Percentiles rank a stretch among this genome's conserved stretches.
Conservation (phyloP, 1,139 yeast genomes). For the Kodamaea ohmeri region DNA sequence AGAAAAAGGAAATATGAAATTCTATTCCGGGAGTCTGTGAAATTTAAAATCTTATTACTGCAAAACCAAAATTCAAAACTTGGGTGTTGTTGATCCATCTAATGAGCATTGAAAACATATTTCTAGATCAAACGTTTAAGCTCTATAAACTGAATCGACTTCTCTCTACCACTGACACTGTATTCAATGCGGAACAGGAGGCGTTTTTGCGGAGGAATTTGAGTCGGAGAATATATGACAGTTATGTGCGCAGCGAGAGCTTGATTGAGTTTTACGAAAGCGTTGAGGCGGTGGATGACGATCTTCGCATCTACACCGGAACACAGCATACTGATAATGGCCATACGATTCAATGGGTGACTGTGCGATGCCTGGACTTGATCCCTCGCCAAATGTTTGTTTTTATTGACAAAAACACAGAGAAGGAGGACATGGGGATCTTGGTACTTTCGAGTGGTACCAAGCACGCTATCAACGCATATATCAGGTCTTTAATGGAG, state of each 20-base stretch:
- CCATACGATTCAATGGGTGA: constrained; percentile 12
- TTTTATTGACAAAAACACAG: constrained; percentile 10
- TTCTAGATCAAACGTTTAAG: constrained; percentile 17
- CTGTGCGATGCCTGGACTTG: constrained; percentile 13
- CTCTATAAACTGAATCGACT: constrained; percentile 13
- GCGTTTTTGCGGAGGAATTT: constrained; percentile 12
- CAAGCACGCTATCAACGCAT: constrained; percentile 9
- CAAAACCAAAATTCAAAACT: no score
- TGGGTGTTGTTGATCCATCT: no score
- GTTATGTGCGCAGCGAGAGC: constrained; percentile 8
- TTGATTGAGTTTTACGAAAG: constrained; percentile 14
- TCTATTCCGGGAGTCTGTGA: no score
- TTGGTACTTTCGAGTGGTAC: constrained; percentile 12
- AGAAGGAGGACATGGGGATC: constrained; percentile 9
- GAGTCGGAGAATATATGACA: constrained; percentile 8
- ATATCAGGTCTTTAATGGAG: constrained; percentile 12
- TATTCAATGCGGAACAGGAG: constrained; percentile 8
- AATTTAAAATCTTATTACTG: no score
- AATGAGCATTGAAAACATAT: constrained; percentile 11
- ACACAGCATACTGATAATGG: constrained; percentile 4
- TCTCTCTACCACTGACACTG: constrained; percentile 3
- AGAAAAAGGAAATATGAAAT: no score
- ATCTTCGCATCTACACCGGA: constrained; percentile 12
- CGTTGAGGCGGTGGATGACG: constrained; percentile 12
- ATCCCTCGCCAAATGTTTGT: constrained; percentile 16